Evolutionary conservation across 257 asterid species (phyloP).

Genomic region (Gentiana straminea): DNA sequence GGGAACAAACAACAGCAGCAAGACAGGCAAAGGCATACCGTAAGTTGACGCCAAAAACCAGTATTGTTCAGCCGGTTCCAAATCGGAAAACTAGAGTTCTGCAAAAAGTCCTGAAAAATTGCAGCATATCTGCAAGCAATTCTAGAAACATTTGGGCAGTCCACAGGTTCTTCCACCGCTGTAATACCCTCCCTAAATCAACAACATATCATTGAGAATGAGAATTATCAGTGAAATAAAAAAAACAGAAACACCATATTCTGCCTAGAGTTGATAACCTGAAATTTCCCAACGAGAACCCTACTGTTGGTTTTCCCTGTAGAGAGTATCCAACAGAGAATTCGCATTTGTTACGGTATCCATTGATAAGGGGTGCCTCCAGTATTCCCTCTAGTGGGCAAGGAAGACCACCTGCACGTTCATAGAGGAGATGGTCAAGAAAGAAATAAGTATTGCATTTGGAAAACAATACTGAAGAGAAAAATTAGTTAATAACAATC

Average conservation of each 20-base stretch:
- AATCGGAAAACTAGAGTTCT: slow-evolving; percentile 50
- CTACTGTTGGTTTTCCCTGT: slow-evolving; percentile 79
- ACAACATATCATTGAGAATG: slow-evolving; percentile 7
- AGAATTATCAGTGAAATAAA: slow-evolving; percentile 6
- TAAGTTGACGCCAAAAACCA: slow-evolving; percentile 99
- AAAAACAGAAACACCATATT: not conserved
- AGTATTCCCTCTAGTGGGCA: slow-evolving; percentile 82
- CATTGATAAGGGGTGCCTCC: slow-evolving; percentile 68
- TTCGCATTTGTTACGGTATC: slow-evolving; percentile 96
- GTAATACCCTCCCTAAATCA: slow-evolving; percentile 89
- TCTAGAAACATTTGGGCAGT: slow-evolving; percentile 80
- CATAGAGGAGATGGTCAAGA: slow-evolving; percentile 8
- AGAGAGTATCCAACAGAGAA: slow-evolving; percentile 88
- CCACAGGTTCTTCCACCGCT: slow-evolving; percentile 87
- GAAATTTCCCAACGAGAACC: slow-evolving; percentile 92
- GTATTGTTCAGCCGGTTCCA: slow-evolving; percentile 94
- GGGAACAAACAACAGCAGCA: not conserved
- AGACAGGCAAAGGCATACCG: slow-evolving; percentile 33
- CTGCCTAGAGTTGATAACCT: slow-evolving; percentile 32
- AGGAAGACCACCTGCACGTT: slow-evolving; percentile 85
- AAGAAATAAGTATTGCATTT: too few species aligned
- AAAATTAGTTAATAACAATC: too few species aligned
- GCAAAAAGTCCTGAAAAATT: slow-evolving; percentile 71
- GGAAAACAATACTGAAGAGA: too few species aligned
- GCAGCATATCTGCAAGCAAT: slow-evolving; percentile 71